Percentiles rank a stretch among this genome's conserved stretches.
These are phyloP conservation scores for Afroboletus lepidellus DNA, from an alignment of 1,284 basidiomycete species.

Conservation along the genomic window DNA sequence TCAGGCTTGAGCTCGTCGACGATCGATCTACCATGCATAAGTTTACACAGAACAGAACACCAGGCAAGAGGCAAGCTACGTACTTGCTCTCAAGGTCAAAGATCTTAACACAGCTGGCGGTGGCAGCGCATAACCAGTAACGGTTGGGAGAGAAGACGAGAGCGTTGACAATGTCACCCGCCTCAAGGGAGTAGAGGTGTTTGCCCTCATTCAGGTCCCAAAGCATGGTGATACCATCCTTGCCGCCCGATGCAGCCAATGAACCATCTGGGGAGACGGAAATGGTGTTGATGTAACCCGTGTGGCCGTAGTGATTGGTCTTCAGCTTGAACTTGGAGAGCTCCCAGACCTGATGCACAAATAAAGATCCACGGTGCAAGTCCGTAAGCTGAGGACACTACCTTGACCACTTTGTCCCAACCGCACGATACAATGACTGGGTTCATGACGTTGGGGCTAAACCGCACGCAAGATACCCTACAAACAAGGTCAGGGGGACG, in stretches of 20 bases:
- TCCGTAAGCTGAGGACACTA: constrained; percentile 69
- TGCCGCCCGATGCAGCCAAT: constrained; percentile 97
- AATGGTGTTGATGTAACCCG: constrained; percentile 98
- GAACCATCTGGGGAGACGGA: constrained; percentile 99
- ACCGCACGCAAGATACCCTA: constrained; percentile 99
- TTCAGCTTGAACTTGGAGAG: constrained; percentile 99
- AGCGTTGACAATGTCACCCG: constrained; percentile 97
- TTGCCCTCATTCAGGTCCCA: constrained; percentile 99
- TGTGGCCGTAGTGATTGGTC: constrained; percentile 99
- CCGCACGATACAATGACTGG: constrained; percentile 99
- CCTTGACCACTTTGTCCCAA: constrained; percentile 99
- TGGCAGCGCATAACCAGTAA: constrained; percentile 99
- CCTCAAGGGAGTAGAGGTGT: constrained; percentile 99
- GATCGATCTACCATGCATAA: constrained; percentile 68
- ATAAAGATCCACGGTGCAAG: constrained; percentile 15
- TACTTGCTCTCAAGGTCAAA: constrained; percentile 98
- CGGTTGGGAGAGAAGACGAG: constrained; percentile 99
- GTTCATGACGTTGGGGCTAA: constrained; percentile 98
- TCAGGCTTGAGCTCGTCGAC: constrained; percentile 98
- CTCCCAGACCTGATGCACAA: constrained; percentile 86
- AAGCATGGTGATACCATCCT: constrained; percentile 99
- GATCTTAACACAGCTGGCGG: constrained; percentile 97
- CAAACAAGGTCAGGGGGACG: constrained; percentile 6
- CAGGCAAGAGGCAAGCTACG: constrained; percentile 35
- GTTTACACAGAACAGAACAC: constrained; percentile 6